phyloP scores from a whole-genome alignment of 177 flowering plant genomes.

The Tripterygium wilfordii region DNA sequence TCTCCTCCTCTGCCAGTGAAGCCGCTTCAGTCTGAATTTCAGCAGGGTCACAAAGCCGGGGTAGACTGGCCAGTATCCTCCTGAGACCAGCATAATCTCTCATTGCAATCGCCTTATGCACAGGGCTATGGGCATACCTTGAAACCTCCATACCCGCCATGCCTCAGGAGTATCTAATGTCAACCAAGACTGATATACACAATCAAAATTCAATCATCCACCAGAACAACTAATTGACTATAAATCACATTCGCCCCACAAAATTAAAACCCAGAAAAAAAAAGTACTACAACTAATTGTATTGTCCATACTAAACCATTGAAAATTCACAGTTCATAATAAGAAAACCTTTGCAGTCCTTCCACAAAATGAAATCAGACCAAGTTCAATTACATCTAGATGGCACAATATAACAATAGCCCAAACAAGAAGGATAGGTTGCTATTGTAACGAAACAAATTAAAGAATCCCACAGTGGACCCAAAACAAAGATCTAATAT shows the following conservation, averaged over 20 bases:
- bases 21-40: slow-evolving; percentile 56
- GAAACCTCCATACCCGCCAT: slow-evolving; percentile 58
- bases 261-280: background rate
- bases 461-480: slow-evolving; percentile 13
- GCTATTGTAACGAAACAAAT: background rate
- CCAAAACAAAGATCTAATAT: too few species aligned
- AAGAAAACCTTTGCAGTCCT: background rate
- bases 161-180: slow-evolving; percentile 22
- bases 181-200: slow-evolving; percentile 5
- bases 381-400: slow-evolving; percentile 12
- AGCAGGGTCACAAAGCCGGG: slow-evolving; percentile 51
- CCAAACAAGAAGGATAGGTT: background rate
- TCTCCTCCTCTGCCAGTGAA: slow-evolving; percentile 66
- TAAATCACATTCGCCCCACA: slow-evolving; percentile 3
- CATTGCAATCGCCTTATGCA: slow-evolving; percentile 55
- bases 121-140: slow-evolving; percentile 71
- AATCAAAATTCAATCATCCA: slow-evolving; percentile 16
- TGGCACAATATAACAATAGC: slow-evolving; percentile 6
- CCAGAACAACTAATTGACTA: too few species aligned
- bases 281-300: background rate
- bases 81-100: slow-evolving; percentile 59
- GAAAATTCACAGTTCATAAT: slow-evolving; percentile 7
- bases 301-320: background rate
- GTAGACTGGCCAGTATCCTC: slow-evolving; percentile 51
- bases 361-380: slow-evolving; percentile 9